phyloP scores from a whole-genome alignment of 2,329 filamentous ascomycete species.

The Rutstroemia sp. region DNA sequence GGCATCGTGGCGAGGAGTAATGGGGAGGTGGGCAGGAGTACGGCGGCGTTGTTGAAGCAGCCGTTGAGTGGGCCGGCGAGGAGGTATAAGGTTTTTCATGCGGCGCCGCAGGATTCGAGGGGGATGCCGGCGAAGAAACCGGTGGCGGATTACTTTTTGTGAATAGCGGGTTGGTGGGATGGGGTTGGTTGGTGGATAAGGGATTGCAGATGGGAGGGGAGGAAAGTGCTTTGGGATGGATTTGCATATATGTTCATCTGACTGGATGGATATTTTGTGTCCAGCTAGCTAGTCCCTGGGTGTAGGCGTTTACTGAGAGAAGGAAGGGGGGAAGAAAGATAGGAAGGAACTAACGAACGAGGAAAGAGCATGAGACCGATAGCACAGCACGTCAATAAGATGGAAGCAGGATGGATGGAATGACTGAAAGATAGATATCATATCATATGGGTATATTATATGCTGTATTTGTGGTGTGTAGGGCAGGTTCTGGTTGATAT shows the following conservation, averaged over 20 bases:
- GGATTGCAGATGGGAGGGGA: not conserved
- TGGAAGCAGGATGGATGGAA: too few relatives aligned
- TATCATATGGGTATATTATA: too few relatives aligned
- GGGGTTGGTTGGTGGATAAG: not conserved
- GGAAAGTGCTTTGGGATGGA: not conserved
- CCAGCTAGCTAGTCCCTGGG: too few relatives aligned
- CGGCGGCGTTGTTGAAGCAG: conserved; percentile 44
- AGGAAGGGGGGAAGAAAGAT: not conserved
- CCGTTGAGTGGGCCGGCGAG: conserved; percentile 67
- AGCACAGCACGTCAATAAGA: too few relatives aligned
- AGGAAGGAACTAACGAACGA: too few relatives aligned
- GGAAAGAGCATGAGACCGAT: too few relatives aligned
- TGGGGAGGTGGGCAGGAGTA: conserved; percentile 45
- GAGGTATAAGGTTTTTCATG: conserved; percentile 91
- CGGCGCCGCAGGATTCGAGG: conserved; percentile 87
- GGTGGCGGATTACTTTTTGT: conserved; percentile 92
- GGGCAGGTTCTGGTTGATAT: too few relatives aligned
- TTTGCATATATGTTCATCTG: not conserved
- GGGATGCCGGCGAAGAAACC: conserved; percentile 99
- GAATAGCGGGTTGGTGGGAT: not conserved
- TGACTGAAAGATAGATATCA: too few relatives aligned
- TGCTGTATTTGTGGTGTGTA: too few relatives aligned
- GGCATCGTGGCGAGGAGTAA: conserved; percentile 29
- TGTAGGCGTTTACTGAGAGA: not conserved
- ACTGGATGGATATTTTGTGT: too few relatives aligned